Conservation (phyloP, 1,284 basidiomycete genomes). For the Cryptococcus deneoformans region DNA sequence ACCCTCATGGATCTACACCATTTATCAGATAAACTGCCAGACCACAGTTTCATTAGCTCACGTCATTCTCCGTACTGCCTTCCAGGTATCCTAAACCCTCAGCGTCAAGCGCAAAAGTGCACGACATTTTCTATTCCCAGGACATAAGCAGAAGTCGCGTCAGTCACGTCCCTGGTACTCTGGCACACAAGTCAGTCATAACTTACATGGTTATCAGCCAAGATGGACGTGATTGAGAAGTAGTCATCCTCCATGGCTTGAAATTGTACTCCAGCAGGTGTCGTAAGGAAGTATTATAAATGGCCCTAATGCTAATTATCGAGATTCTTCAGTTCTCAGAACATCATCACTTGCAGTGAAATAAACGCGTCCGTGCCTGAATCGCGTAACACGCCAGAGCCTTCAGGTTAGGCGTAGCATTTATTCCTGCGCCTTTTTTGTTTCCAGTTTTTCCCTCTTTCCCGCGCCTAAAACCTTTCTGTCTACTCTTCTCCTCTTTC, state of each 20-base stretch:
- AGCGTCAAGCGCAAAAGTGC: conserved; percentile 81
- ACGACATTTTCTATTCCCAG: conserved; percentile 71
- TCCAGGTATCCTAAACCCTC: conserved; percentile 81
- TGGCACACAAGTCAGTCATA: not conserved
- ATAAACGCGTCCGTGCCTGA: no score
- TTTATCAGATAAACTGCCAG: not conserved
- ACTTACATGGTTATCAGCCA: conserved; percentile 80
- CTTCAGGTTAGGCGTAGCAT: no score
- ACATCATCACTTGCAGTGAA: no score
- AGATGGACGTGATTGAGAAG: conserved; percentile 79
- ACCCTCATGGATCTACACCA: conserved; percentile 62
- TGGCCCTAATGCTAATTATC: no score
- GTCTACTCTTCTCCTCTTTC: no score
- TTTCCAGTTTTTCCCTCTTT: no score
- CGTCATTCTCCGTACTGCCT: conserved; percentile 75
- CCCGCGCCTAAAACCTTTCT: no score
- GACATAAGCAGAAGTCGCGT: not conserved
- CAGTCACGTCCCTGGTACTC: not conserved
- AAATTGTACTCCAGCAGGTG: no score
- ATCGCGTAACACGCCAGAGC: no score
- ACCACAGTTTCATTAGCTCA: conserved; percentile 46
- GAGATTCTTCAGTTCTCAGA: no score
- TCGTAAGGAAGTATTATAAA: no score
- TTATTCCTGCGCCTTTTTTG: no score
- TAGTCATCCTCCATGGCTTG: conserved; percentile 74